A percentile compares a stretch with the other conserved stretches of the same genome.
These are phyloP conservation scores for Phytophthora chlamydospora DNA, from an alignment of 352 stramenopile genomes.

Conservation along the genomic window DNA sequence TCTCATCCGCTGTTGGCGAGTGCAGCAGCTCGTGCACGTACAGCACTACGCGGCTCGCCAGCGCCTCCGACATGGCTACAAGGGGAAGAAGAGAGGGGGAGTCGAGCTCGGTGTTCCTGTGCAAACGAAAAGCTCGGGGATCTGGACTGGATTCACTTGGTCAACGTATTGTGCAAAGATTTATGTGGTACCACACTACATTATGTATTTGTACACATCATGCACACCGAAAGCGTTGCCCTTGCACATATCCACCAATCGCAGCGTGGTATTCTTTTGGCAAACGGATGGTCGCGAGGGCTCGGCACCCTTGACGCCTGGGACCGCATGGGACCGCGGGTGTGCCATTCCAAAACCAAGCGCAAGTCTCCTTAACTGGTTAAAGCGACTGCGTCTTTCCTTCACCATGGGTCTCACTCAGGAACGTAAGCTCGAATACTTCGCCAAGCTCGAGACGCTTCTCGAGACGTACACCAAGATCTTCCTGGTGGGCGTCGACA, in stretches of 20 bases:
- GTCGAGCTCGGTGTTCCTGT: no score
- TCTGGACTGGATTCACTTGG: no score
- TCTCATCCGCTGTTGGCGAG: constrained; percentile 66
- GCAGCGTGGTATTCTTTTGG: not conserved
- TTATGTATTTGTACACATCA: no score
- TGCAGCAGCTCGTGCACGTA: constrained; percentile 85
- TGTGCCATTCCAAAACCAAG: constrained; percentile 63
- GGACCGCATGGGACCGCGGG: not conserved
- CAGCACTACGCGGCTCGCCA: constrained; percentile 63
- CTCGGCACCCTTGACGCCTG: not conserved
- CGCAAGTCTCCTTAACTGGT: constrained; percentile 88
- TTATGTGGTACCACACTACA: constrained; percentile 4
- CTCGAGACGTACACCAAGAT: constrained; percentile 97
- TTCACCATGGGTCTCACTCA: constrained; percentile 93
- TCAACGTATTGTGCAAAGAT: not conserved
- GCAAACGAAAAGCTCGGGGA: not conserved
- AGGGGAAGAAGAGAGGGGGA: constrained; percentile 22
- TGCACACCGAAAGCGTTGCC: no score
- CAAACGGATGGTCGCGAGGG: constrained; percentile 47
- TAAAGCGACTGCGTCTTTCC: constrained; percentile 86
- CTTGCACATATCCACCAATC: constrained; percentile 16
- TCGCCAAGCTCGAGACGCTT: constrained; percentile 95
- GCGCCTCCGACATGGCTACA: constrained; percentile 54
- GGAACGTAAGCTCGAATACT: constrained; percentile 99
- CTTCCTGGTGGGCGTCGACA: constrained; percentile 99